Base-by-base conservation (phyloP, 768 basidiomycete genomes). In the Agaricus subrufescens region DNA sequence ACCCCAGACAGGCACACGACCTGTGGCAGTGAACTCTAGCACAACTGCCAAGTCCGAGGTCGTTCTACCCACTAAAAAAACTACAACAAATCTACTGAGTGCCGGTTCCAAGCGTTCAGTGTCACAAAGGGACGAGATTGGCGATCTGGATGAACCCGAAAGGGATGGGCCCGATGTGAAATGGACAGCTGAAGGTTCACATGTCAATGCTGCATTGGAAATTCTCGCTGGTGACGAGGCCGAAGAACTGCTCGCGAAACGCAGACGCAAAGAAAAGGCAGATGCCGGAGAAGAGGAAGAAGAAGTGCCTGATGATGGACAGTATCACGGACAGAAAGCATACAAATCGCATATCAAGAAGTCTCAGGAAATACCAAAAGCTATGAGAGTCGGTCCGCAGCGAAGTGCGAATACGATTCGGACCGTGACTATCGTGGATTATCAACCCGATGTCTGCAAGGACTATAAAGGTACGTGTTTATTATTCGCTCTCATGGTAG, bases 391-490 rank as follows among this genome's bases (percentile, higher is more conserved):
- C 52, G 94, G 83, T 47, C 96, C 83, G 61, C 92, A 89, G 69
- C 77, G 86, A 69, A 86, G 72, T 67, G 84, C 73, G 44, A 89
- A 69, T 73, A 98, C 90, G 57, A 93, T 99, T 62, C 82, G 94
- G 54, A 95, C 92, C 2, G 95, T 96, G 46, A 98, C 96, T 3
- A 87, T 98, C 56, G 81, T 91, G 46, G 96, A 99, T 76, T 99
- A 98, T 72, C 96, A 99, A 70, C 96, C 96, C 2, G 96, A 98
- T 66, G 96, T 99, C 15, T 99, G 96, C 73, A 99, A 99, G 71
- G 96, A 98, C 71, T 99, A 99, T 73, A 98, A 97, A 85, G 94
- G 94, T 92, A 59, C 55, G 86, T 79, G 23, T 58, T 46, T 39
- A 48, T 37, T 46, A 31, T 54, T 58, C 23, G 3, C 42, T 38